phyloP scores from a whole-genome alignment of 441 rosid species.

The Sinapis alba region DNA sequence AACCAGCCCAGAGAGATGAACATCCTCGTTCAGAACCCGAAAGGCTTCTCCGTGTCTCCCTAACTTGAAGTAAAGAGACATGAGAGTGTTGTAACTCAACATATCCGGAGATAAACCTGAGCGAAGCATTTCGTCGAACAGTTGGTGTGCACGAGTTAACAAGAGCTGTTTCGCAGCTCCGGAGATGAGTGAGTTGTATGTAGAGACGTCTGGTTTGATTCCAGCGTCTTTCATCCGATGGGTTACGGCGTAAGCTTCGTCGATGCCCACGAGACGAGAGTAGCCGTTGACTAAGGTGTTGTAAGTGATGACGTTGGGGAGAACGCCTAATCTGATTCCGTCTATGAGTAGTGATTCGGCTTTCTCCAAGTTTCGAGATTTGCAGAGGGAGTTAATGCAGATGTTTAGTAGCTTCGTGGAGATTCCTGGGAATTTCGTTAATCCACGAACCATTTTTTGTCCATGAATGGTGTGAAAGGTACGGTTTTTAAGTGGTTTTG shows the following conservation, averaged over 20 bases:
- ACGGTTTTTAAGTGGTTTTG: not conserved
- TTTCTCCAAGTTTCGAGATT: slow-evolving; percentile 51
- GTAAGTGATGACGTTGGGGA: slow-evolving; percentile 75
- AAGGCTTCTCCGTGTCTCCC: slow-evolving; percentile 63
- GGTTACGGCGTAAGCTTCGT: slow-evolving; percentile 55
- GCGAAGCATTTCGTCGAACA: slow-evolving; percentile 77
- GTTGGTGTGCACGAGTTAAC: slow-evolving; percentile 41
- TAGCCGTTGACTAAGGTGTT: slow-evolving; percentile 62
- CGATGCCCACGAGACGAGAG: slow-evolving; percentile 53
- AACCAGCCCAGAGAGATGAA: slow-evolving; percentile 32
- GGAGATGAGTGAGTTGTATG: slow-evolving; percentile 70
- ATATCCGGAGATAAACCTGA: slow-evolving; percentile 56
- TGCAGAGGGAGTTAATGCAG: slow-evolving; percentile 58
- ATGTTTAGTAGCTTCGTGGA: slow-evolving; percentile 69
- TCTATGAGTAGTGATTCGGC: slow-evolving; percentile 62
- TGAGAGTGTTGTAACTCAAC: slow-evolving; percentile 73
- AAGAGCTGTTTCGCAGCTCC: slow-evolving; percentile 48
- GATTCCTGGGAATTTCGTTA: slow-evolving; percentile 24
- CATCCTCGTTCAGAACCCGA: slow-evolving; percentile 45
- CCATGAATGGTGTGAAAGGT: not conserved
- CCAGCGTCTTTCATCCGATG: slow-evolving; percentile 66
- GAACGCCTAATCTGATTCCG: slow-evolving; percentile 65
- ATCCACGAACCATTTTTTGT: slow-evolving; percentile 42
- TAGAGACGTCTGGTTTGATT: slow-evolving; percentile 57
- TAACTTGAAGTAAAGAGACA: slow-evolving; percentile 62